These are phyloP conservation scores for Sporothrix brasiliensis DNA, from an alignment of 2,329 filamentous ascomycete genomes.

Conservation along the genomic window DNA sequence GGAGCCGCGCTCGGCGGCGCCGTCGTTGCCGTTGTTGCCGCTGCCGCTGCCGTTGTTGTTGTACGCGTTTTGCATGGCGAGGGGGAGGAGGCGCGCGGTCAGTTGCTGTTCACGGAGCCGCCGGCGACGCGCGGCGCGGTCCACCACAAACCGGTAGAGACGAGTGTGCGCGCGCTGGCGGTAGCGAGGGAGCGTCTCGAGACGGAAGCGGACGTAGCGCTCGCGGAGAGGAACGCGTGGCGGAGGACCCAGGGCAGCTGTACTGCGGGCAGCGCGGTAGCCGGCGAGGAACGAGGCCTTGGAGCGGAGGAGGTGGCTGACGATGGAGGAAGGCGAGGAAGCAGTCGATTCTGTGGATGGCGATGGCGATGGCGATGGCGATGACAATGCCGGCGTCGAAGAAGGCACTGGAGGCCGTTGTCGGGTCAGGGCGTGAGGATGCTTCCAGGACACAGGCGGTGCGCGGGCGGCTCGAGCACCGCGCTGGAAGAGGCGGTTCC, in stretches of 20 bases:
- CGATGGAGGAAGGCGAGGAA: not conserved
- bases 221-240: slow-evolving; percentile 55
- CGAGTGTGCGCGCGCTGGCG: slow-evolving; percentile 73
- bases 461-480: slow-evolving; percentile 27
- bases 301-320: slow-evolving; percentile 15
- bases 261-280: slow-evolving; percentile 11
- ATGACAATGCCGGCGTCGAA: not conserved
- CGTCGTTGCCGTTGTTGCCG: slow-evolving; percentile 41
- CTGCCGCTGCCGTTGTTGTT: slow-evolving; percentile 36
- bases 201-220: slow-evolving; percentile 68
- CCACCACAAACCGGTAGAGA: slow-evolving; percentile 74
- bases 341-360: not conserved
- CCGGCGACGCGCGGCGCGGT: slow-evolving; percentile 58
- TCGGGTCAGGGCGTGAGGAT: slow-evolving; percentile 21
- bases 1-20: slow-evolving; percentile 66
- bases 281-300: slow-evolving; percentile 25
- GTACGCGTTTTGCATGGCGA: slow-evolving; percentile 44
- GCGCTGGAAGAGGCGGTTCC: slow-evolving; percentile 27
- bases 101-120: slow-evolving; percentile 47
- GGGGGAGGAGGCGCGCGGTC: slow-evolving; percentile 51
- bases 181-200: slow-evolving; percentile 72
- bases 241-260: not conserved
- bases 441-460: slow-evolving; percentile 28
- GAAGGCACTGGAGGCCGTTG: not conserved
- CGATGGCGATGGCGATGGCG: not conserved